These are phyloP conservation scores for Exophiala bonariae DNA, from an alignment of 2,329 filamentous ascomycete genomes.

Conservation along the genomic window DNA sequence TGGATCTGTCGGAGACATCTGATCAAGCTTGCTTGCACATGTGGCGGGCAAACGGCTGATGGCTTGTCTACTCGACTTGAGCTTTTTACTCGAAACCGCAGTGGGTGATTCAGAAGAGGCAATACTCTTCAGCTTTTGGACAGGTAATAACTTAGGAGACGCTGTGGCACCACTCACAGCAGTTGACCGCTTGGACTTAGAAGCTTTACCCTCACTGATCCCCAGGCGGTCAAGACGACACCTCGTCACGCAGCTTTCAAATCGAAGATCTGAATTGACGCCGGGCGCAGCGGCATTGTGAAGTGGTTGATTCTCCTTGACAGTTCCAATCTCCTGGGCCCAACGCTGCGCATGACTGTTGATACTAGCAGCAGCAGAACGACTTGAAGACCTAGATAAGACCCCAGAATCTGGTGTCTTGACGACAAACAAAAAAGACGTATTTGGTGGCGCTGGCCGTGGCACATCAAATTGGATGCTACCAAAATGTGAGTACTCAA, in stretches of 20 bases:
- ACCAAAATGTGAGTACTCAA: conserved; percentile 1
- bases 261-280: not conserved
- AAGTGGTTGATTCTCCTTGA: no score
- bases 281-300: no score
- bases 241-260: conserved; percentile 14
- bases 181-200: conserved; percentile 2
- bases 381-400: conserved; percentile 14
- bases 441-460: not conserved
- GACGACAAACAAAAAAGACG: conserved; percentile 5
- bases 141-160: not conserved
- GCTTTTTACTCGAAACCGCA: not conserved
- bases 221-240: conserved; percentile 14
- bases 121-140: no score
- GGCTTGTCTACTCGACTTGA: not conserved
- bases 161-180: no score
- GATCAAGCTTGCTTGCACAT: no score
- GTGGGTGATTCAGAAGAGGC: not conserved
- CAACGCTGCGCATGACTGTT: conserved; percentile 17
- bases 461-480: not conserved
- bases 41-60: no score
- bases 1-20: no score
- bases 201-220: conserved; percentile 4
- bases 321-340: conserved; percentile 6
- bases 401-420: conserved; percentile 1
- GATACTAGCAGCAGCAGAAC: conserved; percentile 18